Base-by-base conservation (phyloP, 805 yeast genomes). In the Zygosaccharomyces lentus region DNA sequence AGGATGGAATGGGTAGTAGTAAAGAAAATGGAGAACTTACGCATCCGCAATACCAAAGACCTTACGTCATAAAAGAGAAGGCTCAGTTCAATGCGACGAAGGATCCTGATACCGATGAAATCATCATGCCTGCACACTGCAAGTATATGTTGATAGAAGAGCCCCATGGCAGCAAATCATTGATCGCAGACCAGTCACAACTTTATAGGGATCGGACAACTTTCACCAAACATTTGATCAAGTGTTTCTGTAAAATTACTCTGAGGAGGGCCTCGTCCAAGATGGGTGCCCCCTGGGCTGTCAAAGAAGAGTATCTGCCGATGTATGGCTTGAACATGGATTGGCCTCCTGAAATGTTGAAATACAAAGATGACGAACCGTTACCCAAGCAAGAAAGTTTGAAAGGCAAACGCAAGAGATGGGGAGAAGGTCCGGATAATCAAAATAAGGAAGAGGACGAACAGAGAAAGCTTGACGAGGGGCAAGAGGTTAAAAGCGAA, bases 221-320 rank as follows among this genome's bases (percentile, higher is more conserved):
- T 44, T 90, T 89, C 69, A 90, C 97, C 8, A 93, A 91, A 65
- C 84, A 90, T 79, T 76, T 85, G 44, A 84, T 93, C 30, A 85
- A 90, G 63, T 83, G 96, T n/a, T 82, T 93, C 62, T 75, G 90
- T 61, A 86, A 90, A 66, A 75, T 86, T 62, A 76, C 75, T 45
- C 27, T 69, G 56, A 75, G 87, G 61, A 74, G 84, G 6, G 78
- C 96, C 46, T 86, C 90, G 1, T 76, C 83, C 45, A 87, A 85
- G 73, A 73, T 82, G 35, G 97, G 98, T 2, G 91, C 97, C 2
- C 98, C 98, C 2, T 93, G 98, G 98, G 81, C 91, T 16, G 93
- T 93, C 12, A 85, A 83, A 60, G 80, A 78, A 21, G 81, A 82
- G 53, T 87, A 78, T 63, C 38, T 66, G 32, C 56, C 59, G 26